These are phyloP conservation scores for Maudiozyma saulgeensis DNA, from an alignment of 805 yeast genomes.

Conservation along the genomic window DNA sequence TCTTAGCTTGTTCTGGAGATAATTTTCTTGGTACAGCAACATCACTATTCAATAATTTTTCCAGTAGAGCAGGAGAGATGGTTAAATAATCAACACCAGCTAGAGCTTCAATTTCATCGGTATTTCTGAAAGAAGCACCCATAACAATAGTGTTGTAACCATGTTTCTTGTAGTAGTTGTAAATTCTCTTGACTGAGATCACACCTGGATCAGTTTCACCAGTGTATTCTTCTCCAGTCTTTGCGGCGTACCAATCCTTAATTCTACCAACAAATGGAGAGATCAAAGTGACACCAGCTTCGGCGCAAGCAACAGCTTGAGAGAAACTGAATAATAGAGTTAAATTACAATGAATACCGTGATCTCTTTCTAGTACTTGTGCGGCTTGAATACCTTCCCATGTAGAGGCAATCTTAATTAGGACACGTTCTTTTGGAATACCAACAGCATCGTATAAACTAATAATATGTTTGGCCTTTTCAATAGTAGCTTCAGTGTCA, in stretches of 20 bases:
- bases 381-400: conserved; percentile 99
- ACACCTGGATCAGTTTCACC: conserved; percentile 91
- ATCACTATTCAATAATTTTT: conserved; percentile 69
- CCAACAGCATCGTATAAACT: conserved; percentile 78
- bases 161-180: conserved; percentile 95
- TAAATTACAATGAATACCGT: conserved; percentile 89
- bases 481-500: conserved; percentile 86
- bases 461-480: conserved; percentile 88
- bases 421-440: conserved; percentile 77
- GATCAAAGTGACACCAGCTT: conserved; percentile 88
- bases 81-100: conserved; percentile 97
- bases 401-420: conserved; percentile 95
- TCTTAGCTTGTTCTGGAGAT: conserved; percentile 54
- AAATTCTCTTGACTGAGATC: conserved; percentile 73
- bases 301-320: conserved; percentile 99
- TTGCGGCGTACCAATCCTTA: conserved; percentile 94
- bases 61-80: conserved; percentile 86
- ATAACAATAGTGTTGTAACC: conserved; percentile 95
- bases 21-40: conserved; percentile 76
- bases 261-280: conserved; percentile 99
- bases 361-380: conserved; percentile 79
- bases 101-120: conserved; percentile 87
- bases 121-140: conserved; percentile 99
- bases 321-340: conserved; percentile 89
- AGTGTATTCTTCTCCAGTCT: conserved; percentile 80